phyloP scores from a whole-genome alignment of 2,329 filamentous ascomycete genomes.

The Hyphodiscus sp. region DNA sequence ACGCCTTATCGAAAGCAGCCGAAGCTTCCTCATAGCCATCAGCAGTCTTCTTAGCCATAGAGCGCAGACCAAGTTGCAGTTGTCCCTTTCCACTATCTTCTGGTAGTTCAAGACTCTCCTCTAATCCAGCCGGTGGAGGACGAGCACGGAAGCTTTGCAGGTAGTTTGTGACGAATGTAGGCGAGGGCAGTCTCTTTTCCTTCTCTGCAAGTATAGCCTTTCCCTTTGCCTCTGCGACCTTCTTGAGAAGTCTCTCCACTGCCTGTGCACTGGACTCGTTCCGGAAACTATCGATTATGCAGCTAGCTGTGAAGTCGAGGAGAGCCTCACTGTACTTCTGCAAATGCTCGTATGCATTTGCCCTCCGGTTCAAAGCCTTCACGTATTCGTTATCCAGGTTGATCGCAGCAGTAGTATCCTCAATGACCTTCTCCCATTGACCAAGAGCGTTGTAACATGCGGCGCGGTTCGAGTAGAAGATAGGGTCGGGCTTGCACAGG shows the following conservation, averaged over 20 bases:
- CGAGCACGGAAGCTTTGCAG: constrained; percentile 93
- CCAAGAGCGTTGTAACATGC: constrained; percentile 93
- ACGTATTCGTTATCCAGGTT: constrained; percentile 92
- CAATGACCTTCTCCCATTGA: constrained; percentile 93
- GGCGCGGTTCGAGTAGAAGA: constrained; percentile 98
- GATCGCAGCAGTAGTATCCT: constrained; percentile 92
- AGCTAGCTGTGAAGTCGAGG: constrained; percentile 96
- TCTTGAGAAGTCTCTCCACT: constrained; percentile 90
- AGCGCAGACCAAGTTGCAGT: constrained; percentile 73
- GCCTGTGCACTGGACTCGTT: constrained; percentile 83
- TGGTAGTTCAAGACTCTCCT: constrained; percentile 70
- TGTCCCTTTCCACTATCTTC: constrained; percentile 78
- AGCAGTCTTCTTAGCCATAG: constrained; percentile 77
- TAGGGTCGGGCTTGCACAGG: constrained; percentile 91
- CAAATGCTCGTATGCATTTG: constrained; percentile 93
- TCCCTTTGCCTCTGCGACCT: constrained; percentile 91
- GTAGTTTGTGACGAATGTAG: constrained; percentile 97
- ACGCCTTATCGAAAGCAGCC: constrained; percentile 76
- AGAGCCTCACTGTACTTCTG: constrained; percentile 89
- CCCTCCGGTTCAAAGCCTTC: constrained; percentile 93
- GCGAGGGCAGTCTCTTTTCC: constrained; percentile 80
- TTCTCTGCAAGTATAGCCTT: constrained; percentile 79
- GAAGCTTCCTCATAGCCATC: constrained; percentile 90
- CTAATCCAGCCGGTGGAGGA: constrained; percentile 71
- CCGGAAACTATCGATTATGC: constrained; percentile 96